Evolutionary conservation across 768 basidiomycete genomes (phyloP).

Genomic region (Russula sp.): DNA sequence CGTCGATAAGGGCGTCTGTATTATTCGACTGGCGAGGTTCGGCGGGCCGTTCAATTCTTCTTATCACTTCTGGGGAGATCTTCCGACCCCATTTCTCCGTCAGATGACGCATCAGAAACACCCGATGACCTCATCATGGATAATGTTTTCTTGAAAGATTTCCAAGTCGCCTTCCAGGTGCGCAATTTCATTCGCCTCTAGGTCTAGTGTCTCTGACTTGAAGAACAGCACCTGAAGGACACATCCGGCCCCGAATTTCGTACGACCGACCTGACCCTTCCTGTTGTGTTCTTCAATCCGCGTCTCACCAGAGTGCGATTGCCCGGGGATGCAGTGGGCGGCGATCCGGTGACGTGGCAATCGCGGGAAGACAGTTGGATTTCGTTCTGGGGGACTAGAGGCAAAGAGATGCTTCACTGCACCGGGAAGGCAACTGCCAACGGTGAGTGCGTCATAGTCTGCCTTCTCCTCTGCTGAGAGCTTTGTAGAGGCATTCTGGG

Average conservation of each 20-base stretch:
- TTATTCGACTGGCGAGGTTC: constrained; percentile 85
- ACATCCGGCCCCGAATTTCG: constrained; percentile 44
- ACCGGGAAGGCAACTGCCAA: constrained; percentile 56
- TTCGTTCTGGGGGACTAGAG: constrained; percentile 49
- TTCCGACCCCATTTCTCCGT: constrained; percentile 22
- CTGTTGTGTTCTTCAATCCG: constrained; percentile 59
- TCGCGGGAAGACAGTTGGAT: constrained; percentile 61
- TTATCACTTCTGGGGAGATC: constrained; percentile 59
- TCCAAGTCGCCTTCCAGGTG: constrained; percentile 80
- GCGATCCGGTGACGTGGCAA: constrained; percentile 50
- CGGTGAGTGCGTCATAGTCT: constrained; percentile 38
- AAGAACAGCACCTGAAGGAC: constrained; percentile 60
- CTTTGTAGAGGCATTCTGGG: constrained; percentile 63
- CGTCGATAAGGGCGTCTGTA: constrained; percentile 63
- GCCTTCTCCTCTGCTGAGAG: constrained; percentile 10
- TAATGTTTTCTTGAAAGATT: constrained; percentile 79
- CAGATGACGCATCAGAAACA: constrained; percentile 17
- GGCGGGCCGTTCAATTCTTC: constrained; percentile 73
- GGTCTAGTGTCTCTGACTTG: constrained; percentile 4
- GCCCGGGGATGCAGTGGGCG: constrained; percentile 42
- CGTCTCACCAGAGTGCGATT: constrained; percentile 54
- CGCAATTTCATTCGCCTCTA: constrained; percentile 20
- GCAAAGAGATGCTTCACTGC: constrained; percentile 48
- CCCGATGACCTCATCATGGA: constrained; percentile 36
- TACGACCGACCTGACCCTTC: constrained; percentile 48